Conservation (phyloP, 2,329 filamentous ascomycete species). For the Neofusicoccum umdonicola region DNA sequence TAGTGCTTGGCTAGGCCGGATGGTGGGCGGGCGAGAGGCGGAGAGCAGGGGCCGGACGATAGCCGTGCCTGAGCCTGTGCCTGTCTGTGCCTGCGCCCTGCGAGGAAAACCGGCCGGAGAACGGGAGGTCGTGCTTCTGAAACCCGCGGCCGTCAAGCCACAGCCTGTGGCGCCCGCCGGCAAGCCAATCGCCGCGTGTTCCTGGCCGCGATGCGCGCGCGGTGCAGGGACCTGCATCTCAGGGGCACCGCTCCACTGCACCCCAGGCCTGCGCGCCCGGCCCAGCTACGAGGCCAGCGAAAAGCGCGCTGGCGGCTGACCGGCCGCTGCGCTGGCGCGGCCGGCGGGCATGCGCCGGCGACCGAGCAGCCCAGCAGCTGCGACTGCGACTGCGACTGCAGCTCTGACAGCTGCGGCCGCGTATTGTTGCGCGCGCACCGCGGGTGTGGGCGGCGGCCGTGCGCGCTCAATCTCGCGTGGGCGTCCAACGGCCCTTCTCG, state of each 20-base stretch:
- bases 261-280: background rate
- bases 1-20: conserved; percentile 2
- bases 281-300: background rate
- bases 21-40: conserved; percentile 1
- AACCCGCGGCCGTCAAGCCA: background rate
- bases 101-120: background rate
- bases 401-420: background rate
- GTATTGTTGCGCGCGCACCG: background rate
- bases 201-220: background rate
- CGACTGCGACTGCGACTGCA: no score
- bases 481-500: background rate
- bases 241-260: background rate
- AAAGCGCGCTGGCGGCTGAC: background rate
- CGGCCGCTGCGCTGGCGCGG: background rate
- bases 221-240: conserved; percentile 10
- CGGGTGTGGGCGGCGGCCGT: background rate
- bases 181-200: conserved; percentile 1
- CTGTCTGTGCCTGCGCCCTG: background rate
- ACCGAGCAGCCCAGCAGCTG: no score
- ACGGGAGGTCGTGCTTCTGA: conserved; percentile 10
- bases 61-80: background rate
- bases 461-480: no score
- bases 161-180: background rate
- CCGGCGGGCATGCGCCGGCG: no score
- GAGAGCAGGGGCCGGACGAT: background rate